These are phyloP conservation scores for Phytophthora capsici DNA, from an alignment of 352 stramenopile genomes.

Conservation along the genomic window DNA sequence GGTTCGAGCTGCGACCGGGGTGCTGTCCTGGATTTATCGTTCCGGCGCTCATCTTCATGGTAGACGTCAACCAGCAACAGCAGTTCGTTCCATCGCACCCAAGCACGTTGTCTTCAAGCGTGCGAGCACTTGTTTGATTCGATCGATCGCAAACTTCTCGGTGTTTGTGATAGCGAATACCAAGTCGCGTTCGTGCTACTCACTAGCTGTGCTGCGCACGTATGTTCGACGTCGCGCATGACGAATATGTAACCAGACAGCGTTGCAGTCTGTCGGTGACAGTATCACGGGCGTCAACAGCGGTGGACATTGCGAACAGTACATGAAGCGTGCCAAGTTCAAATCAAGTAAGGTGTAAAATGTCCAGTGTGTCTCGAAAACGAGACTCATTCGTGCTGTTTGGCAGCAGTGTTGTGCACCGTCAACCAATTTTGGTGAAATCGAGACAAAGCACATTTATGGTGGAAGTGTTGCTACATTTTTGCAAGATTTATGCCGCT, in stretches of 20 bases:
- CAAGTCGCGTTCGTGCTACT: slow-evolving; percentile 5
- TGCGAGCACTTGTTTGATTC: background rate
- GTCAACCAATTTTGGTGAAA: background rate
- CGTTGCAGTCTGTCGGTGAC: background rate
- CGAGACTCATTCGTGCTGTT: background rate
- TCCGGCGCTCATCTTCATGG: slow-evolving; percentile 1
- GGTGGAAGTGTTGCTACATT: background rate
- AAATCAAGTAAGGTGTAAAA: background rate
- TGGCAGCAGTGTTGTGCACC: background rate
- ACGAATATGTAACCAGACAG: slow-evolving; percentile 41
- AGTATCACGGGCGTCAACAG: slow-evolving; percentile 1
- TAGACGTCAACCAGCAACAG: background rate
- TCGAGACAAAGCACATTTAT: background rate
- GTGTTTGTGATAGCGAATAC: slow-evolving; percentile 5
- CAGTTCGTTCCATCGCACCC: background rate
- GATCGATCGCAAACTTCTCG: slow-evolving; percentile 4
- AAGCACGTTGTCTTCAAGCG: background rate
- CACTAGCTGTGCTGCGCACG: slow-evolving; percentile 1
- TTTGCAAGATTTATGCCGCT: background rate
- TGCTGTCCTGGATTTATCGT: slow-evolving; percentile 25
- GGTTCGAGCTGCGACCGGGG: background rate
- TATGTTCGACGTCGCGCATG: background rate
- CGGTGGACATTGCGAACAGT: slow-evolving; percentile 5
- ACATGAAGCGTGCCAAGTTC: too few relatives aligned
- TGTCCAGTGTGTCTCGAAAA: background rate